Base-by-base conservation (phyloP, 176 grass and related monocot species). In the Lolium perenne region DNA sequence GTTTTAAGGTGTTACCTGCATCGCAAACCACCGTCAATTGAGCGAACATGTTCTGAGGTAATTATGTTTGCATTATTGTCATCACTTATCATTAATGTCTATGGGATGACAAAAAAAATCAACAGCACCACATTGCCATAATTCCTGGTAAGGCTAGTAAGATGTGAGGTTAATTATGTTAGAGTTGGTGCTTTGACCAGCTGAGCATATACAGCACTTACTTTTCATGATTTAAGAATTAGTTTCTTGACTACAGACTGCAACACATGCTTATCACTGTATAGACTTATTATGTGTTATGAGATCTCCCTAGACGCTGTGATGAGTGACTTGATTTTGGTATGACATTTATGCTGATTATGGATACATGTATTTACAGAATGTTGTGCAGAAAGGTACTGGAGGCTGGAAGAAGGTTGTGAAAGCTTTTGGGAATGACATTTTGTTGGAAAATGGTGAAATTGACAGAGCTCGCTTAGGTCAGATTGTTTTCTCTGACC, bases 381-480 rank as follows among this genome's bases (percentile, higher is more conserved):
- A 92, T 87, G 93, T 98, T 18, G 93, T 95, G 71, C 82, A 26
- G 80, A 95, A 95, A 87, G 95, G 93, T 16, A 93, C 91, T 16
- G 68, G 87, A 53, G 91, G 93, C 83, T 98, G 91, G 95, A 98
- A 93, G 87, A 98, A 98, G 81, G 87, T 98, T 70, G 89, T 90
- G 5, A 90, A 92, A 87, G 86, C 83, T 77, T 98, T 98, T 83
- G 95, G 95, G 10, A 67, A 93, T 81, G 93, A 87, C 26, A 90
- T 98, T 87, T 84, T 98, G 25, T 74, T 93, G 50, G 91, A 95
- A 59, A 93, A 74, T 89, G 95, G 91, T 80, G 95, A 98, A 92
- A 92, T 98, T 82, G 89, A 98, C 79, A 83, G 95, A 80, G 89
- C 91, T 85, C 85, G 22, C 45, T 80, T 98, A 65, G 95, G 93